Conservation (phyloP, 2,329 filamentous ascomycete genomes). For the Fusarium denticulatum region DNA sequence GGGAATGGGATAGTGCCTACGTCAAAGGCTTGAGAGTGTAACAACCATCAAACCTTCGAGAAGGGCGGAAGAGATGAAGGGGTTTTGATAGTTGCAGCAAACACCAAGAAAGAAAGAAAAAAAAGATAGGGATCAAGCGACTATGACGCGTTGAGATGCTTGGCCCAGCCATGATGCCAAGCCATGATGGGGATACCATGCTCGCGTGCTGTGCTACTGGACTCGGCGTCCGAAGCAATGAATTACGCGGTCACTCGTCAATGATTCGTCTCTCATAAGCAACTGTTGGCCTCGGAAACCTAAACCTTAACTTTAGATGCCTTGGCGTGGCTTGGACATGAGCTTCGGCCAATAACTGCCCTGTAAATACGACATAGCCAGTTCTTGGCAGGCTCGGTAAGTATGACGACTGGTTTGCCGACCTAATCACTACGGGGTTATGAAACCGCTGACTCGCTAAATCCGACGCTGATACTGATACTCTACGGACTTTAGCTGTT, state of each 20-base stretch:
- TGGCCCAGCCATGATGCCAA: constrained; percentile 11
- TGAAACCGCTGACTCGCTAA: constrained; percentile 3
- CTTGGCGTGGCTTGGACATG: constrained; percentile 2
- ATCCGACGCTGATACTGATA: constrained; percentile 1
- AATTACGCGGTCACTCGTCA: constrained; percentile 10
- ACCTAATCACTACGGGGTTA: constrained; percentile 1
- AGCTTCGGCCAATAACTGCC: background rate
- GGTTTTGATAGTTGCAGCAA: background rate
- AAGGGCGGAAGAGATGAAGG: background rate
- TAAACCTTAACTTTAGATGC: constrained; percentile 20
- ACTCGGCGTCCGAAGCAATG: constrained; percentile 14
- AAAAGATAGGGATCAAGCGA: background rate
- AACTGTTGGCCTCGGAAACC: constrained; percentile 4
- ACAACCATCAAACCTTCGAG: background rate
- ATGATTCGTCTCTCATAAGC: constrained; percentile 10
- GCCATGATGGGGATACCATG: background rate
- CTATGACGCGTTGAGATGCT: constrained; percentile 21
- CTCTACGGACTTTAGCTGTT: background rate
- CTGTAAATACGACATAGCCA: background rate
- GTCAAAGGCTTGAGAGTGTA: background rate
- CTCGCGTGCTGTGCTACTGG: background rate
- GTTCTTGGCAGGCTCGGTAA: constrained; percentile 14
- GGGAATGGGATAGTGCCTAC: background rate
- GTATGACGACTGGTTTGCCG: background rate
- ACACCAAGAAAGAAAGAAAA: background rate